Evolutionary conservation across 148 eudicot species (phyloP).

Genomic region (Vaccinium myrtillus): DNA sequence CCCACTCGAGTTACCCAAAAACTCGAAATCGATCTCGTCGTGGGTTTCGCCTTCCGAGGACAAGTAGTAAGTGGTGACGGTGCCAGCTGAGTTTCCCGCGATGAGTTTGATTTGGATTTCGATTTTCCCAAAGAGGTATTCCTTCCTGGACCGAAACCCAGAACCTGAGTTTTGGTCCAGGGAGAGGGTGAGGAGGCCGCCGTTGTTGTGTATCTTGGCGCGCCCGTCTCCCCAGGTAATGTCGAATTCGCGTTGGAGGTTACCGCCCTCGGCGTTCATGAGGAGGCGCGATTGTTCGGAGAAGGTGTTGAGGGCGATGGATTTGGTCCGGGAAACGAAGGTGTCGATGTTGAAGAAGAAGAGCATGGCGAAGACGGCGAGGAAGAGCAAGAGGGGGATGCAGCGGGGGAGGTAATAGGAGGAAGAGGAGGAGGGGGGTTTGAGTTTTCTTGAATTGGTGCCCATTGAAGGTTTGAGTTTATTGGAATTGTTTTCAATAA

Average conservation of each 20-base stretch:
- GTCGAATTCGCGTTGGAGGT: constrained; percentile 15
- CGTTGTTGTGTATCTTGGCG: constrained; percentile 17
- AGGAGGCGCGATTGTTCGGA: neutral
- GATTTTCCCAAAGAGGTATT: constrained; percentile 21
- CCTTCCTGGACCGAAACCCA: constrained; percentile 19
- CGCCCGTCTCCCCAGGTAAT: constrained; percentile 29
- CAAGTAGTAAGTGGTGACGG: constrained; percentile 25
- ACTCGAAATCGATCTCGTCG: constrained; percentile 29
- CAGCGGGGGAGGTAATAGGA: neutral
- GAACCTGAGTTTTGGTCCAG: constrained; percentile 21
- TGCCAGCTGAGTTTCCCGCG: constrained; percentile 24
- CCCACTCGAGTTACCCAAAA: constrained; percentile 27
- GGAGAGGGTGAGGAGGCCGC: constrained; percentile 20
- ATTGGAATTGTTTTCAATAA: neutral
- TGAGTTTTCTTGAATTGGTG: neutral
- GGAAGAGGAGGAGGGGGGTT: neutral
- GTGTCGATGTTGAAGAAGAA: constrained; percentile 19
- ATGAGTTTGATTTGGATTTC: constrained; percentile 27
- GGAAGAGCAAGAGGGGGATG: constrained; percentile 13
- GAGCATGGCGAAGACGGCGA: constrained; percentile 9
- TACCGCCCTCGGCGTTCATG: constrained; percentile 10
- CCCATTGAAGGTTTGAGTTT: constrained; percentile 7
- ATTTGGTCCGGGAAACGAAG: constrained; percentile 16
- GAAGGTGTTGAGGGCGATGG: constrained; percentile 12
- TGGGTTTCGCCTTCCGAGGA: constrained; percentile 22